Percentiles rank a stretch among this genome's conserved stretches.
phyloP scores from a whole-genome alignment of 2,329 filamentous ascomycete species.

The Fusarium sarcochroum region DNA sequence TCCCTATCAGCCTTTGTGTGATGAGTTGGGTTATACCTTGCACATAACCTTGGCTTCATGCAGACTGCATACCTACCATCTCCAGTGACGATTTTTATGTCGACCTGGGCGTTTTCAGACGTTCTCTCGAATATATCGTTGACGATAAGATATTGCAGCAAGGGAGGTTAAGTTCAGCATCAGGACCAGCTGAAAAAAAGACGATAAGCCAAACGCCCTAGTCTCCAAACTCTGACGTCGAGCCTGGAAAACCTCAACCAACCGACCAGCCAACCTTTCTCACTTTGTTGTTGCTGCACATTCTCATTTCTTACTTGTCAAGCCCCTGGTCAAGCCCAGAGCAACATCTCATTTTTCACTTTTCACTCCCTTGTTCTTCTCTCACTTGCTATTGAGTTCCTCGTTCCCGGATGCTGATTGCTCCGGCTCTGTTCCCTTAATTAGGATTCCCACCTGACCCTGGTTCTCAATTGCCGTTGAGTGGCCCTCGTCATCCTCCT shows the following conservation, averaged over 20 bases:
- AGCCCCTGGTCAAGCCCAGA: slow-evolving; percentile 28
- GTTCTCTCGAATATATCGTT: slow-evolving; percentile 14
- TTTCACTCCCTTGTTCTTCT: slow-evolving; percentile 16
- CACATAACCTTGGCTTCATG: slow-evolving; percentile 26
- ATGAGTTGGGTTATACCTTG: slow-evolving; percentile 33
- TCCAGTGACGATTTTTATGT: slow-evolving; percentile 23
- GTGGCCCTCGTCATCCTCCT: slow-evolving; percentile 9
- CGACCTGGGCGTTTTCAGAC: slow-evolving; percentile 15
- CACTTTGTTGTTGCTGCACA: slow-evolving; percentile 4
- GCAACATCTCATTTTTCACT: slow-evolving; percentile 39
- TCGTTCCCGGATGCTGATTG: slow-evolving; percentile 31
- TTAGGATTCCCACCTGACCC: slow-evolving; percentile 21
- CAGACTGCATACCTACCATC: slow-evolving; percentile 15
- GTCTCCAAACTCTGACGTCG: slow-evolving; percentile 16
- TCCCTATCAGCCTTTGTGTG: slow-evolving; percentile 20
- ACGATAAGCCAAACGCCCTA: background rate
- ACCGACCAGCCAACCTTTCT: slow-evolving; percentile 20
- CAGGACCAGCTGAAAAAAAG: background rate
- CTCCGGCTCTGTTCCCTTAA: slow-evolving; percentile 27
- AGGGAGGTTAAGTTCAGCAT: background rate
- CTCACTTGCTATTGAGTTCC: slow-evolving; percentile 13
- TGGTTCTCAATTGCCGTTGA: slow-evolving; percentile 14
- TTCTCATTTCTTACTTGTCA: slow-evolving; percentile 22
- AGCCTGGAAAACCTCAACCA: slow-evolving; percentile 1
- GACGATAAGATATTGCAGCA: slow-evolving; percentile 6